Base-by-base conservation (phyloP, 1,284 basidiomycete genomes). In the Pseudozyma sp. region DNA sequence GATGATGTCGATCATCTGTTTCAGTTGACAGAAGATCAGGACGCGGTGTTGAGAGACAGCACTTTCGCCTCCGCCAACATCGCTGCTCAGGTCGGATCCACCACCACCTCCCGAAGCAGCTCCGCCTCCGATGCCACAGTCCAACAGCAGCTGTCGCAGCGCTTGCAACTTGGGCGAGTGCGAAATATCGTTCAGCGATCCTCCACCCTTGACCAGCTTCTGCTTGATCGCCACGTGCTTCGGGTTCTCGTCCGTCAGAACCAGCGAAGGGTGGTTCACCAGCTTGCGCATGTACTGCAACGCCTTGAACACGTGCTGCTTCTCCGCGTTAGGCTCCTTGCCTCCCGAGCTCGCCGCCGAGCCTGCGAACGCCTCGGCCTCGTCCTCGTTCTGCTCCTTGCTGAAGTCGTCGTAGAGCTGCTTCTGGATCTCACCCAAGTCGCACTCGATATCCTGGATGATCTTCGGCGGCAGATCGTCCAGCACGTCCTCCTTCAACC, bases 391-490 rank as follows among this genome's bases (percentile, higher is more conserved):
- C 74, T 90, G 89, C 0, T 94, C 96, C 29, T 65, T 66, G 37
- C 82, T 90, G 88, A 78, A 90, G 88, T 85, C 94, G 94, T 87
- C 99, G 95, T 54, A 99, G 85, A 14, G 94, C 92, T 79, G 59
- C 53, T 79, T 78, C 59, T 83, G 81, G 34, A 82, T 66, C 16
- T 77, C 75, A 0, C 95, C 97, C 3, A 99, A 88, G 81, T 99
- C 96, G 87, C 96, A 98, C 82, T 98, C 97, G 85, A 99, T 98
- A 84, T 99, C 97, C 85, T 99, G 97, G 71, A 99, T 99, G 85
- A 99, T 99, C 87, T 99, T 99, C 3, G 97, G 97, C 0, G 97
- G 97, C 2, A 99, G 88, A 83, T 99, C 97, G 78, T 94, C 87
- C 66, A 99, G 87, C 24, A 99, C 97, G 81, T 99, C 95, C 85